Percentiles rank a stretch among this genome's conserved stretches.
Evolutionary conservation across 2,329 filamentous ascomycete species (phyloP).

Genomic region (Teratosphaeria zuluensis): DNA sequence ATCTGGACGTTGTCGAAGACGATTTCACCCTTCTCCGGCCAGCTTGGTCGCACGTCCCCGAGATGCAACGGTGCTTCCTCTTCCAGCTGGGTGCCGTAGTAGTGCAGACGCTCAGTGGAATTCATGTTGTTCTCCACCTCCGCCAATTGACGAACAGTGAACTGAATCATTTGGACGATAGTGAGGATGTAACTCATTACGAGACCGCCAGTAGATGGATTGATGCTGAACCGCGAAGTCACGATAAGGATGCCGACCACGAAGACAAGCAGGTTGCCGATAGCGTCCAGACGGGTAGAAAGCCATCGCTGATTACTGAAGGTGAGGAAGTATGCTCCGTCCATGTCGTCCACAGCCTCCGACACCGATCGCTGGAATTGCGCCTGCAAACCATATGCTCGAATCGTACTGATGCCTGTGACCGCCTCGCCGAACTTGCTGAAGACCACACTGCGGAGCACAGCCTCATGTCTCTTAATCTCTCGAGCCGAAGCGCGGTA

Average conservation of each 20-base stretch:
- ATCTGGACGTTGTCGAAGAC: constrained; percentile 42
- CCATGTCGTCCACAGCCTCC: constrained; percentile 76
- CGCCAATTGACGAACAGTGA: constrained; percentile 84
- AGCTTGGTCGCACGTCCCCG: constrained; percentile 57
- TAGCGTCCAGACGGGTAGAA: constrained; percentile 70
- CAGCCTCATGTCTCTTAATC: constrained; percentile 86
- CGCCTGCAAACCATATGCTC: constrained; percentile 74
- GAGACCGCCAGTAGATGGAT: constrained; percentile 74
- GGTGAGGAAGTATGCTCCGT: constrained; percentile 86
- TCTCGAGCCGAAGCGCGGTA: constrained; percentile 87
- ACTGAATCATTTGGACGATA: constrained; percentile 93
- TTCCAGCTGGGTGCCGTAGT: constrained; percentile 79
- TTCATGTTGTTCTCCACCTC: constrained; percentile 99
- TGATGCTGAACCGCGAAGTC: constrained; percentile 76
- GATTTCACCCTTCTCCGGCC: constrained; percentile 76
- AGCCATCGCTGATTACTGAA: constrained; percentile 96
- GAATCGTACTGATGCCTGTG: constrained; percentile 71
- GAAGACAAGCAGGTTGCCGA: constrained; percentile 78
- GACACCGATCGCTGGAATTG: constrained; percentile 64
- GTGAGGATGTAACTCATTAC: constrained; percentile 88
- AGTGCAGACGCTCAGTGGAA: constrained; percentile 79
- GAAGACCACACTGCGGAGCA: constrained; percentile 80
- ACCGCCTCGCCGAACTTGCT: constrained; percentile 86
- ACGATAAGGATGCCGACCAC: constrained; percentile 83
- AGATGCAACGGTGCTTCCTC: constrained; percentile 81